These are phyloP conservation scores for Aureobasidium sp. DNA, from an alignment of 2,329 filamentous ascomycete genomes.

Conservation along the genomic window DNA sequence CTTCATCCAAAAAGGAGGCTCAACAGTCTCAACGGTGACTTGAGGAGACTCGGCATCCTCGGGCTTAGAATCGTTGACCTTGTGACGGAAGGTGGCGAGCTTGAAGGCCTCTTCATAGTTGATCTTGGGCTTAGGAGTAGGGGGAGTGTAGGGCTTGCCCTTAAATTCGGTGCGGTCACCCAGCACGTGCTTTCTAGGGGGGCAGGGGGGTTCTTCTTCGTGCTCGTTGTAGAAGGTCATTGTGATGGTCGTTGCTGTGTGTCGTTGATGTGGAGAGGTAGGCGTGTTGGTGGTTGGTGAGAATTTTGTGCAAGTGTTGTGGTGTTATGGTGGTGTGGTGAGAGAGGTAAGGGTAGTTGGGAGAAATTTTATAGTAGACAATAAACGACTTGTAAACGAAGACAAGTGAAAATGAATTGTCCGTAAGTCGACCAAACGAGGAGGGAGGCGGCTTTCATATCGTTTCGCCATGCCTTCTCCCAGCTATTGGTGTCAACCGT, in stretches of 20 bases:
- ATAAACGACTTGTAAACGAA: background rate
- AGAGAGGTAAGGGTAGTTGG: background rate
- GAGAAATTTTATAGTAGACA: background rate
- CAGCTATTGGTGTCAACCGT: background rate
- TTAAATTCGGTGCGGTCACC: background rate
- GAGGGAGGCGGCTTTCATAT: background rate
- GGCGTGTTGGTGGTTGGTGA: background rate
- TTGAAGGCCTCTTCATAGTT: background rate
- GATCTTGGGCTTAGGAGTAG: background rate
- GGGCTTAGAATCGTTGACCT: background rate
- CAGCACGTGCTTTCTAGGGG: background rate
- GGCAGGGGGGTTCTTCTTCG: background rate
- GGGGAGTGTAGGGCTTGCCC: background rate
- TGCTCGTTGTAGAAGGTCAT: background rate
- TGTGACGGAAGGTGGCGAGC: background rate
- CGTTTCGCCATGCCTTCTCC: background rate
- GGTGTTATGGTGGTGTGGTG: background rate
- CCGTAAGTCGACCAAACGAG: background rate
- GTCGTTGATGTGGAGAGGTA: background rate
- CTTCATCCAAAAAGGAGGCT: background rate
- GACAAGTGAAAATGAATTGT: background rate
- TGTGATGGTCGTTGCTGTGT: background rate
- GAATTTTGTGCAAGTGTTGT: background rate
- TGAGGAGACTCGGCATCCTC: background rate
- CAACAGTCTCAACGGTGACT: background rate